Evolutionary conservation across 1,139 yeast species (phyloP).

Genomic region (Casaregolazyma lundiana): DNA sequence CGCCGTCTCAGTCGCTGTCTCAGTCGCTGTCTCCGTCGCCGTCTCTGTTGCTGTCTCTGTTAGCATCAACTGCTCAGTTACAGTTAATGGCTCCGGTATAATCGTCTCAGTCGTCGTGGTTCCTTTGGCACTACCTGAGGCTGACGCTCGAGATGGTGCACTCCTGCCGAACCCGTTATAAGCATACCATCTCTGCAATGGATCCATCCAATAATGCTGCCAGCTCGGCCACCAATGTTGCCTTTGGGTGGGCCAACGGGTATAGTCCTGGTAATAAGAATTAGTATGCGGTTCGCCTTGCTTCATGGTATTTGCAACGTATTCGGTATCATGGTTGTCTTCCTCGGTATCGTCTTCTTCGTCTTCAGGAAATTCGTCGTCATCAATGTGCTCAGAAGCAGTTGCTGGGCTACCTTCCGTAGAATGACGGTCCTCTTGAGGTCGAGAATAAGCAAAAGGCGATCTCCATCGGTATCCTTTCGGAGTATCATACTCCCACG

Average conservation of each 20-base stretch:
- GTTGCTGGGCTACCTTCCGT: neutral
- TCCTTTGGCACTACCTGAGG: neutral
- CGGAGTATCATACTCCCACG: neutral
- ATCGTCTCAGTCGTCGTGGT: neutral
- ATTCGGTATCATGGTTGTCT: neutral
- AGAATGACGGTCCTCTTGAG: neutral
- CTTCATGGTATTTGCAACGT: neutral
- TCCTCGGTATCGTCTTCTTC: neutral
- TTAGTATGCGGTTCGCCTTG: neutral
- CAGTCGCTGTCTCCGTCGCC: neutral
- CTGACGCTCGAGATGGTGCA: neutral
- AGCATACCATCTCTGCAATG: neutral
- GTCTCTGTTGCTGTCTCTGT: neutral
- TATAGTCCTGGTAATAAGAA: neutral
- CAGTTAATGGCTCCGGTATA: neutral
- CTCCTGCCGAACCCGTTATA: neutral
- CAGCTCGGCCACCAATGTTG: neutral
- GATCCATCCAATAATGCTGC: neutral
- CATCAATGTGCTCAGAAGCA: neutral
- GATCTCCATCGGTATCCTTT: neutral
- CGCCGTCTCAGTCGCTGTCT: conserved; percentile 4
- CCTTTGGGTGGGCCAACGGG: neutral
- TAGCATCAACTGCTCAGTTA: neutral
- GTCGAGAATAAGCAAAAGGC: neutral
- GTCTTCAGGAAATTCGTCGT: neutral